Percentiles rank a stretch among this genome's conserved stretches.
Conservation (phyloP, 1,284 basidiomycete species). For the Cryptococcus sp. region DNA sequence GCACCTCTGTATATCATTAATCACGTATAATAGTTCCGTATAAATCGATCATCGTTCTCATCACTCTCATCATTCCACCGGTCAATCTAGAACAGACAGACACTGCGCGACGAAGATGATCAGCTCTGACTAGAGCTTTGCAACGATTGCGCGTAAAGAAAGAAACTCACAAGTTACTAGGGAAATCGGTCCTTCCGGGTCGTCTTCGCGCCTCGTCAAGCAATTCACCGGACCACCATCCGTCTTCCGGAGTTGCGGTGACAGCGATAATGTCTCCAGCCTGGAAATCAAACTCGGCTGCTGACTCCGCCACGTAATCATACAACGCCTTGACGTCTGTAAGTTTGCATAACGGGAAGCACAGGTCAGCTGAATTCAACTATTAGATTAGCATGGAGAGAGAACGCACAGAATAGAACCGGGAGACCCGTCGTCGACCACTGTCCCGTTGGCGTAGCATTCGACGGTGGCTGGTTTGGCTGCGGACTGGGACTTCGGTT, state of each 20-base stretch:
- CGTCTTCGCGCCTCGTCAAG: conserved; percentile 79
- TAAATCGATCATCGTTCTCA: background rate
- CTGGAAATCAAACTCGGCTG: conserved; percentile 74
- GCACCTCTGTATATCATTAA: background rate
- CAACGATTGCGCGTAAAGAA: too few species aligned
- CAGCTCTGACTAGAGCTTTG: background rate
- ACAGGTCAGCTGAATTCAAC: background rate
- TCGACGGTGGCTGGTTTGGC: conserved; percentile 41
- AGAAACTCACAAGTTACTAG: conserved; percentile 72
- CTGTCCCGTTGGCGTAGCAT: conserved; percentile 51
- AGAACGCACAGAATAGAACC: conserved; percentile 51
- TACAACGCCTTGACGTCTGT: conserved; percentile 80
- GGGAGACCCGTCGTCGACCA: conserved; percentile 50
- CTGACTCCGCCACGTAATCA: conserved; percentile 77
- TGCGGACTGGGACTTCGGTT: conserved; percentile 41
- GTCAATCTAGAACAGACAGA: conserved; percentile 31
- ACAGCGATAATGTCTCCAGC: conserved; percentile 89
- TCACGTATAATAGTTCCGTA: background rate
- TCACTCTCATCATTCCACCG: background rate
- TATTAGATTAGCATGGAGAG: background rate
- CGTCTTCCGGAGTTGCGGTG: conserved; percentile 85
- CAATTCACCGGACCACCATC: conserved; percentile 80
- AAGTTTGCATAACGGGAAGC: background rate
- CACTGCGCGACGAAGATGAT: conserved; percentile 15
- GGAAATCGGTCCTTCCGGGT: conserved; percentile 81